A percentile compares a stretch with the other conserved stretches of the same genome.
These are phyloP conservation scores for Mycotypha africana DNA, from an alignment of 371 early-diverging fungal genomes.

Conservation along the genomic window DNA sequence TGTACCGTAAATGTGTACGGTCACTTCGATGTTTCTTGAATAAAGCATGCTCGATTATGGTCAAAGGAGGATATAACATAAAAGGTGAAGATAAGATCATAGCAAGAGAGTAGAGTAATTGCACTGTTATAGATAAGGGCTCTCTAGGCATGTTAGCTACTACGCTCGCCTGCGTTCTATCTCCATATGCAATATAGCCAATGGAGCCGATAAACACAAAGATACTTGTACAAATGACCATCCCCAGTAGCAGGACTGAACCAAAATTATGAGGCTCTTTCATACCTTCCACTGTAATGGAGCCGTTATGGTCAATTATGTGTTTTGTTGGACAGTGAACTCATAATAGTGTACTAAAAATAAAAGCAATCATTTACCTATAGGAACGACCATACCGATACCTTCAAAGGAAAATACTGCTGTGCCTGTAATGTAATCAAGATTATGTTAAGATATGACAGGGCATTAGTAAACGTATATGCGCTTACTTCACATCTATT, in stretches of 20 bases:
- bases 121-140: slow-evolving; percentile 49
- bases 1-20: slow-evolving; percentile 27
- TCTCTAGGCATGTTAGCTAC: slow-evolving; percentile 57
- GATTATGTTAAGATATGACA: no score
- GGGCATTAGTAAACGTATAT: no score
- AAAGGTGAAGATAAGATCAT: slow-evolving; percentile 77
- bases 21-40: slow-evolving; percentile 35
- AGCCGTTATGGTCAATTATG: not conserved
- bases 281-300: slow-evolving; percentile 49
- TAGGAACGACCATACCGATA: slow-evolving; percentile 39
- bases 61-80: slow-evolving; percentile 69
- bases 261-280: slow-evolving; percentile 60
- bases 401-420: slow-evolving; percentile 90
- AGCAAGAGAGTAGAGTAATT: slow-evolving; percentile 71
- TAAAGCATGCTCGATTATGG: slow-evolving; percentile 57
- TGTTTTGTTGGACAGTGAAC: no score
- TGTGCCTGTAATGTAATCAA: slow-evolving; percentile 22
- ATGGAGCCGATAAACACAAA: slow-evolving; percentile 65
- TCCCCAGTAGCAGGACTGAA: slow-evolving; percentile 50
- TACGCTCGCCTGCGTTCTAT: slow-evolving; percentile 61
- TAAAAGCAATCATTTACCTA: not conserved
- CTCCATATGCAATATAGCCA: slow-evolving; percentile 71
- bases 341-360: no score
- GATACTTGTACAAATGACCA: slow-evolving; percentile 52
- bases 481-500: no score